A percentile compares a stretch with the other conserved stretches of the same genome.
phyloP scores from a whole-genome alignment of 2,329 filamentous ascomycete species.

The Paracamarosporium sp. region DNA sequence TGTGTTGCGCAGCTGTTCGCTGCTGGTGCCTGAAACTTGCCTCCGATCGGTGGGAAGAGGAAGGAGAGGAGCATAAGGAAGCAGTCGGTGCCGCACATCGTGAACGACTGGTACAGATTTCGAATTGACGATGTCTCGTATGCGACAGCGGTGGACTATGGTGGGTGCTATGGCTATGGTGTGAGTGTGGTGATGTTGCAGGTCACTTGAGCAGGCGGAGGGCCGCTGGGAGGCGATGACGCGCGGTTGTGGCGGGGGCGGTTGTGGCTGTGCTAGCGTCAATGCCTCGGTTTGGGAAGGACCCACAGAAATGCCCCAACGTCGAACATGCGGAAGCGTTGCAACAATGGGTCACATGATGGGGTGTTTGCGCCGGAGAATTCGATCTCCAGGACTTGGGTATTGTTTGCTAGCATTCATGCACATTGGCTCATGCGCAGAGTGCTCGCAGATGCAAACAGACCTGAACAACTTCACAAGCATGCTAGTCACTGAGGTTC shows the following conservation, averaged over 20 bases:
- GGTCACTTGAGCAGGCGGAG: background rate
- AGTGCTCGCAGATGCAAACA: too few relatives aligned
- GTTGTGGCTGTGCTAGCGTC: background rate
- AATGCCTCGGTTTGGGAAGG: background rate
- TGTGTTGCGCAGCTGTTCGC: slow-evolving; percentile 1
- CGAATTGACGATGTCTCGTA: background rate
- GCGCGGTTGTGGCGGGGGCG: slow-evolving; percentile 2
- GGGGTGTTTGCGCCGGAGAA: too few relatives aligned
- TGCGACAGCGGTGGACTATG: background rate
- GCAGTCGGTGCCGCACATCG: slow-evolving; percentile 66
- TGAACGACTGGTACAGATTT: slow-evolving; percentile 22
- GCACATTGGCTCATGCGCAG: too few relatives aligned
- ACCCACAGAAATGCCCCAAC: too few relatives aligned
- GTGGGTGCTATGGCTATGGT: background rate
- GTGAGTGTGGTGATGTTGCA: background rate
- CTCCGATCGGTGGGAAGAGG: slow-evolving; percentile 66
- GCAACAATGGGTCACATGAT: too few relatives aligned
- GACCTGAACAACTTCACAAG: too few relatives aligned
- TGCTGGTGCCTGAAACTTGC: slow-evolving; percentile 46
- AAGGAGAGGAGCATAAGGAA: slow-evolving; percentile 67
- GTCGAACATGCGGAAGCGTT: too few relatives aligned
- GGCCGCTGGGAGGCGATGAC: background rate
- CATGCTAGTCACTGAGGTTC: too few relatives aligned
- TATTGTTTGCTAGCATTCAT: too few relatives aligned
- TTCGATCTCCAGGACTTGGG: too few relatives aligned